Evolutionary conservation across 2,329 filamentous ascomycete genomes (phyloP).

Genomic region (Teratosphaeria gauchensis): DNA sequence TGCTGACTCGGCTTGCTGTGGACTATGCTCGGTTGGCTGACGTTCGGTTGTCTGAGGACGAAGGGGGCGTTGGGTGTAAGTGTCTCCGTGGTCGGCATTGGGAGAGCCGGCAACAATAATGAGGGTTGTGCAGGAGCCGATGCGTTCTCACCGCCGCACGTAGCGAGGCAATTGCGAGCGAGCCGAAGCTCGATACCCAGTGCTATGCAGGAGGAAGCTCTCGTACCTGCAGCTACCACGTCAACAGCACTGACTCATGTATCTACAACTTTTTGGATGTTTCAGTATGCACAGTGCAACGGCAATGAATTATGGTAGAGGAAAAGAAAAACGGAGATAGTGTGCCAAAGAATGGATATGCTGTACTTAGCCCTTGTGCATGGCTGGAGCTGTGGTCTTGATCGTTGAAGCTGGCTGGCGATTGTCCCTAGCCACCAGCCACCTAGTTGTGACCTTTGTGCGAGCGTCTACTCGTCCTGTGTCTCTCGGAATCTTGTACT

Average conservation of each 20-base stretch:
- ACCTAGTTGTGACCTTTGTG: not conserved
- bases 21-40: slow-evolving; percentile 23
- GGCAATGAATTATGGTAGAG: not conserved
- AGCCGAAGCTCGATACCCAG: not conserved
- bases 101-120: not conserved
- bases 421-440: not conserved
- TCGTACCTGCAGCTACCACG: not conserved
- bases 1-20: slow-evolving; percentile 31
- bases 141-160: not conserved
- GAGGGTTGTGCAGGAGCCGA: not conserved
- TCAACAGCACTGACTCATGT: not conserved
- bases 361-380: not conserved
- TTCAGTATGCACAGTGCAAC: not conserved
- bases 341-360: not conserved
- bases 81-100: not conserved
- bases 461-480: not conserved
- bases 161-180: not conserved
- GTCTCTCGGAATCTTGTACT: not conserved
- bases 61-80: slow-evolving; percentile 1
- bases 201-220: not conserved
- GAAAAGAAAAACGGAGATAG: not conserved
- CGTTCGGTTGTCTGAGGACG: slow-evolving; percentile 8
- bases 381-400: not conserved
- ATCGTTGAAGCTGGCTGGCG: not conserved
- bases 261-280: not conserved